These are phyloP conservation scores for Talaromyces sp. DNA, from an alignment of 2,329 filamentous ascomycete genomes.

Conservation along the genomic window DNA sequence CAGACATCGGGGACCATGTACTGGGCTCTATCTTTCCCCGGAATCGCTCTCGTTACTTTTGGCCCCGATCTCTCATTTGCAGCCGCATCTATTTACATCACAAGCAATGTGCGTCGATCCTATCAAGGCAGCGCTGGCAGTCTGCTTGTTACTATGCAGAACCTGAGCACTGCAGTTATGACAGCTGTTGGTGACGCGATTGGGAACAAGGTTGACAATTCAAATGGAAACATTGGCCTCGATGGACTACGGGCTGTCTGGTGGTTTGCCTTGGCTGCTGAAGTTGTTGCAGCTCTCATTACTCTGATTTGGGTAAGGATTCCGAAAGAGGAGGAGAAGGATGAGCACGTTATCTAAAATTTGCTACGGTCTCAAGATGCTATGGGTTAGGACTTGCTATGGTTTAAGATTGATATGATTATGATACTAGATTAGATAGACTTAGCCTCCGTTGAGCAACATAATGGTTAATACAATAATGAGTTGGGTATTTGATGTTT, in stretches of 20 bases:
- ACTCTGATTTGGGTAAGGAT: constrained; percentile 42
- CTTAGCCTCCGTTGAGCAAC: too few relatives aligned
- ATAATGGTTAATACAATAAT: too few relatives aligned
- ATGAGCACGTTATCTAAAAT: constrained; percentile 24
- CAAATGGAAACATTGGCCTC: constrained; percentile 23
- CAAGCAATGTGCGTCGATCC: constrained; percentile 44
- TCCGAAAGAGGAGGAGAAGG: constrained; percentile 38
- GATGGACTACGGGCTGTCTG: constrained; percentile 40
- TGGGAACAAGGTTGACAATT: constrained; percentile 24
- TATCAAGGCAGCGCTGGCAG: constrained; percentile 51
- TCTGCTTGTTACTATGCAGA: constrained; percentile 49
- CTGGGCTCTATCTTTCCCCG: constrained; percentile 48
- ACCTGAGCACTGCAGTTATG: constrained; percentile 45
- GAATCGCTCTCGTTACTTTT: constrained; percentile 47
- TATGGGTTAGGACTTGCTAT: too few relatives aligned
- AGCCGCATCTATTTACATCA: constrained; percentile 50
- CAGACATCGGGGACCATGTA: constrained; percentile 43
- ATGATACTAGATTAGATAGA: too few relatives aligned
- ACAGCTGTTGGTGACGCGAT: constrained; percentile 34
- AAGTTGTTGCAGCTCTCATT: constrained; percentile 32
- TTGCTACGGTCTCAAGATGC: too few relatives aligned
- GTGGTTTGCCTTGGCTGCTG: constrained; percentile 41
- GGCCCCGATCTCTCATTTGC: constrained; percentile 51
- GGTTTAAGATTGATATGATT: too few relatives aligned
- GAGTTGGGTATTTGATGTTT: too few relatives aligned